Evolutionary conservation across 1,284 basidiomycete species (phyloP).

Genomic region (Hemileia vastatrix): DNA sequence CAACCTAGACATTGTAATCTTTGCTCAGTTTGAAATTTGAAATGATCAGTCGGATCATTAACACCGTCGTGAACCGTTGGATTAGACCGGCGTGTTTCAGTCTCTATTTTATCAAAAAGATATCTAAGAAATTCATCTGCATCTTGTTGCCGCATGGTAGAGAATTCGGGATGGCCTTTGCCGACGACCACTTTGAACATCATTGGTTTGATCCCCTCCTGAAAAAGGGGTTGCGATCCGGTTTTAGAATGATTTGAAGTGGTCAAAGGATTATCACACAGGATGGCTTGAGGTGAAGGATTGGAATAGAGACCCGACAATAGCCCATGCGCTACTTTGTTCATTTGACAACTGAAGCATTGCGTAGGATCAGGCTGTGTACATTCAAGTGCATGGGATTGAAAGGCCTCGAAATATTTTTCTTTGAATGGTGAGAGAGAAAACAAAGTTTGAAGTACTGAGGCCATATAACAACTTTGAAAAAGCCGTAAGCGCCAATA

Average conservation of each 20-base stretch:
- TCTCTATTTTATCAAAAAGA: constrained; percentile 54
- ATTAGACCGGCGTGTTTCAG: constrained; percentile 41
- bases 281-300: background rate
- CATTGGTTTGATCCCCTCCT: constrained; percentile 71
- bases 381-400: constrained; percentile 59
- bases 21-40: constrained; percentile 76
- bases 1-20: constrained; percentile 73
- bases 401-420: constrained; percentile 58
- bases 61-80: constrained; percentile 46
- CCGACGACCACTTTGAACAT: constrained; percentile 85
- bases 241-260: constrained; percentile 27
- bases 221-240: constrained; percentile 58
- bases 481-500: too few relatives aligned
- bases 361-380: constrained; percentile 61
- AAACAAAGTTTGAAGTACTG: constrained; percentile 79
- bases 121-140: constrained; percentile 89
- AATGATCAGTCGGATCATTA: constrained; percentile 57
- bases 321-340: constrained; percentile 84
- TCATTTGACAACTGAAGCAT: constrained; percentile 90
- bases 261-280: constrained; percentile 32
- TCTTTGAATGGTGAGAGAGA: constrained; percentile 65
- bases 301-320: constrained; percentile 78
- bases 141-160: constrained; percentile 95
- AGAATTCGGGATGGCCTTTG: constrained; percentile 85
- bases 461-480: constrained; percentile 88